Base-by-base conservation (phyloP, 805 yeast species). In the Tetrapisispora arboricola region DNA sequence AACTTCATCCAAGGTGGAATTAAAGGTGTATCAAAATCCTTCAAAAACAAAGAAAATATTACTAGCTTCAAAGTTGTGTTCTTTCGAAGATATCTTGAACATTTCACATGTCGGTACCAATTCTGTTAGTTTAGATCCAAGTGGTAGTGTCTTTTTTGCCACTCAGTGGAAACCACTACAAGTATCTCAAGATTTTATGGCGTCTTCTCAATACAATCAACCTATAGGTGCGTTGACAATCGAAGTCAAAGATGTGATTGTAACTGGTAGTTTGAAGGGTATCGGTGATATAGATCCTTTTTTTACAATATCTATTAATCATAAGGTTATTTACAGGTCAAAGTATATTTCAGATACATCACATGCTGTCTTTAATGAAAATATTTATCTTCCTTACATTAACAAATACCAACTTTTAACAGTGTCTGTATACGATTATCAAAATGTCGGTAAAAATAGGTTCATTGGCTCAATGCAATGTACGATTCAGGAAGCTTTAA, bases 221-320 rank as follows among this genome's bases (percentile, higher is more conserved):
- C 77, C 90, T 30, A 66, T 84, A 45, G 94, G 90, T 49, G 77
- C 76, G 31, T 56, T 78, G 21, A 73, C 80, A 63, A 52, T 84
- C 29, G 77, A 75, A 51, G 50, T 84, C 37, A 69, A 77, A 44
- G 62, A 67, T 26, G 81, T 79, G 15, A 56, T 56, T 10, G 72
- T 75, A 31, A 65, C 70, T 49, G 46, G 47, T 66, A 58, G 77
- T 49, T 61, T 81, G 49, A 83, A 80, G 49, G 70, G 78, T 13
- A 72, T 81, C 38, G 90, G 92, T 42, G 75, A 72, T 42, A 77
- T 82, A 51, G 88, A 84, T 60, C 92, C 94, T 4, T 83, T 81
- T 51, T 76, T 80, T 30, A 70, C 73, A 44, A 68, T 82, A 9
- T 52, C 73, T 28, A 59, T 75, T 43, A 76, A 78, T 51, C 82